Evolutionary conservation across 176 grass and related monocot genomes (phyloP), one percentile per base, ranked within the genome.

Genomic region (Zizania latifolia): DNA sequence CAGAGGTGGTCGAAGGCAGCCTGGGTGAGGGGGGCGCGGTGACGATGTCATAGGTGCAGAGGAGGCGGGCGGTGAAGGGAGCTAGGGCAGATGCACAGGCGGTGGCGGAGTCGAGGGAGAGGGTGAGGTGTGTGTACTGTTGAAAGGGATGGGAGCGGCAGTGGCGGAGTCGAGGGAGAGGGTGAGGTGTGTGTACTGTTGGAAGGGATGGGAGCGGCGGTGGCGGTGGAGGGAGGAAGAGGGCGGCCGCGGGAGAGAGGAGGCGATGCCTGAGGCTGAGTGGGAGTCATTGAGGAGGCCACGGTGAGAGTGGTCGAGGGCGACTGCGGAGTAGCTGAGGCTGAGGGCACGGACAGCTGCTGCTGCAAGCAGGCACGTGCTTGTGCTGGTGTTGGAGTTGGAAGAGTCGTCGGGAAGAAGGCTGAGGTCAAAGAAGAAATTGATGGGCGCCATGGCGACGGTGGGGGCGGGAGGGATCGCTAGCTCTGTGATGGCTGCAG

Each of bases 21-120:
- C 44, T 93, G 85, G 24, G 60, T 84, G 41, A 90, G 45, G 87
- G 90, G 28, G 90, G 78, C 1, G 85, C 82, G 2, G 87, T 87
- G 11, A 90, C 85, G n/a, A 97, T 1, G 55, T 93, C 93, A 43
- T 93, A 90, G 1, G 85, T 85, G 50, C 85, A 71, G 19, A 93
- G 87, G 54, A 90, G 68, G 19, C 74, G 79, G 15, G 68, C 69
- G 1, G 85, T 70, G 22, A 79, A 82, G 61, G 84, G 59, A n/a
- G 83, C 54, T 35, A 79, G 61, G 1, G 76, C 82, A 32, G 83
- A 75, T 4, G 69, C 68, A 4, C 81, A 76, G 17, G 86, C 77
- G 81, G 71, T 26, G 62, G 71, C 3, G 72, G 24, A 10, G 82
- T 81, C 33, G 81, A 54, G 5, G 71, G 62, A 1, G 70, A 32